phyloP scores from a whole-genome alignment of 345 rosid species.

The Hibiscus syriacus region DNA sequence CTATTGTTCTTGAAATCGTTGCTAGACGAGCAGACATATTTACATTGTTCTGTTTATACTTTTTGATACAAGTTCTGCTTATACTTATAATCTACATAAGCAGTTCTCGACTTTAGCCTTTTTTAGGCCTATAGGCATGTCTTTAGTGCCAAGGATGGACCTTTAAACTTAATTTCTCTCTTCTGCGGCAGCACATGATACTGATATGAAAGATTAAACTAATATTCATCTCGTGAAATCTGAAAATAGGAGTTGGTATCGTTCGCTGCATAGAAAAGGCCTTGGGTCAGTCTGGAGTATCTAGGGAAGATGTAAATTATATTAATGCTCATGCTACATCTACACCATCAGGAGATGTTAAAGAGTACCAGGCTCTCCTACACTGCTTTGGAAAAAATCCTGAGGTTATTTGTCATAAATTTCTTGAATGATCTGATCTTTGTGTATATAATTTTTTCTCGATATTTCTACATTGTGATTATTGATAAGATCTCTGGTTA shows the following conservation, averaged over 20 bases:
- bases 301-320: slow-evolving; percentile 68
- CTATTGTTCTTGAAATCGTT: background rate
- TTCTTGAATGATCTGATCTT: background rate
- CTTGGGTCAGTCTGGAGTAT: slow-evolving; percentile 59
- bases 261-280: slow-evolving; percentile 87
- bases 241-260: slow-evolving; percentile 60
- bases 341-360: too few species aligned
- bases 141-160: background rate
- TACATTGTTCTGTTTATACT: background rate
- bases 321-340: slow-evolving; percentile 95
- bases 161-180: background rate
- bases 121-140: background rate
- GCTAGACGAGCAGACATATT: background rate
- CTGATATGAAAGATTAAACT: slow-evolving; percentile 2
- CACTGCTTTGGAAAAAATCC: slow-evolving; percentile 75
- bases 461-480: slow-evolving; percentile 2
- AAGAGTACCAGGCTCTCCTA: too few species aligned
- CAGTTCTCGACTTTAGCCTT: background rate
- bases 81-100: background rate
- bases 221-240: background rate
- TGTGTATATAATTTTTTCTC: background rate
- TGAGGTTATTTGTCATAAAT: slow-evolving; percentile 34
- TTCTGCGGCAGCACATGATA: background rate
- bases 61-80: background rate
- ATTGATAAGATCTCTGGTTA: slow-evolving; percentile 13